Conservation (phyloP, 2,329 filamentous ascomycete species). For the Colletotrichum tanaceti region DNA sequence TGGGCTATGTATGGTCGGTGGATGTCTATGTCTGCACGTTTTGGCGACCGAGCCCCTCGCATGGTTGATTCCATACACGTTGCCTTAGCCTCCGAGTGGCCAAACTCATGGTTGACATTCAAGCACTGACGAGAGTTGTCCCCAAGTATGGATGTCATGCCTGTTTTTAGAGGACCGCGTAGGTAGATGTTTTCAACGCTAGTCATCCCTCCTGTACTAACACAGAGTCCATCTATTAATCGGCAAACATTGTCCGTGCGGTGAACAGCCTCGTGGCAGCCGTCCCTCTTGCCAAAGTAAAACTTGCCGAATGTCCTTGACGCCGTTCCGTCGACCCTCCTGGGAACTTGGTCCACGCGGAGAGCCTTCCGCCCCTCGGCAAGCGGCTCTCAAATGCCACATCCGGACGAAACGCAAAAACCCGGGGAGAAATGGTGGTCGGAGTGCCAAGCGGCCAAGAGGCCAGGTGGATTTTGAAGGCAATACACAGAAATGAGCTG, state of each 20-base stretch:
- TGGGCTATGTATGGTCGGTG: no score
- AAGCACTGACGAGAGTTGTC: slow-evolving; percentile 1
- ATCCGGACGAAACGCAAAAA: not conserved
- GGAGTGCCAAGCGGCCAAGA: not conserved
- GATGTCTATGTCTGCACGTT: not conserved
- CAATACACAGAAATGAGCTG: not conserved
- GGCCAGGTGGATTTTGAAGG: not conserved
- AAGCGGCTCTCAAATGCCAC: slow-evolving; percentile 4
- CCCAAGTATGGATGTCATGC: not conserved
- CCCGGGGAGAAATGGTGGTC: not conserved
- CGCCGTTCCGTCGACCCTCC: not conserved
- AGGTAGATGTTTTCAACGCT: slow-evolving; percentile 16
- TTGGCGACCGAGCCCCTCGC: not conserved
- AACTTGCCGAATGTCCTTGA: not conserved
- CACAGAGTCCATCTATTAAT: not conserved
- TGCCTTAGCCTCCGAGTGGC: slow-evolving; percentile 14
- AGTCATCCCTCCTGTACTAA: slow-evolving; percentile 34
- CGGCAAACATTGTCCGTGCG: slow-evolving; percentile 29
- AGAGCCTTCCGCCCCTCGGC: not conserved
- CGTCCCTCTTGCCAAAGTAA: not conserved
- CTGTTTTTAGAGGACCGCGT: slow-evolving; percentile 1
- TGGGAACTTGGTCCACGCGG: not conserved
- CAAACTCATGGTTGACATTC: slow-evolving; percentile 2
- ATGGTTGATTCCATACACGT: slow-evolving; percentile 12
- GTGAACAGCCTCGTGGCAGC: not conserved